Evolutionary conservation across 495 filamentous ascomycete species (phyloP).

Genomic region (Penicillium nucicola): DNA sequence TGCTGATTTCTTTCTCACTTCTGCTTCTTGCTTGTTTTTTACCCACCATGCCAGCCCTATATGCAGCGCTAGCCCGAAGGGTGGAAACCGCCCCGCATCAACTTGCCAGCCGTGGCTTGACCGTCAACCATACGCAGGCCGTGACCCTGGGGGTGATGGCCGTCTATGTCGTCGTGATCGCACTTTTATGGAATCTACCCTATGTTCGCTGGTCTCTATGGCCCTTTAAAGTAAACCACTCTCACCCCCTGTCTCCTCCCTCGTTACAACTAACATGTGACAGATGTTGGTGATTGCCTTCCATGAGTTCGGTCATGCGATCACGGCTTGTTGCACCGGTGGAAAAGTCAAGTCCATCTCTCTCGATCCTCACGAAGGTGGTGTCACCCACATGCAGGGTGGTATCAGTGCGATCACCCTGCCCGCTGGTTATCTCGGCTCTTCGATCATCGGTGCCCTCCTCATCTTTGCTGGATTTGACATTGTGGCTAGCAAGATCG

Average conservation of each 20-base stretch:
- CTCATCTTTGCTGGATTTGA: constrained; percentile 79
- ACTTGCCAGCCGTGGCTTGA: constrained; percentile 50
- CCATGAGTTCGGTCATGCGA: constrained; percentile 79
- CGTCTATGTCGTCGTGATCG: constrained; percentile 71
- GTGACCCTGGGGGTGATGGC: constrained; percentile 68
- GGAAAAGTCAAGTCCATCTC: constrained; percentile 71
- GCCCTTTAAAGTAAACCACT: constrained; percentile 70
- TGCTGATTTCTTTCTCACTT: not conserved
- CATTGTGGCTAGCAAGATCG: constrained; percentile 75
- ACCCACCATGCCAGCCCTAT: constrained; percentile 30
- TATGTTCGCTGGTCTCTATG: constrained; percentile 70
- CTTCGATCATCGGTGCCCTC: constrained; percentile 69
- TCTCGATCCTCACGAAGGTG: constrained; percentile 66
- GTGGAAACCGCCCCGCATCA: constrained; percentile 27
- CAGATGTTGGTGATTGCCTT: constrained; percentile 84
- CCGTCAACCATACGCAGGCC: constrained; percentile 67
- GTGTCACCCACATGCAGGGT: constrained; percentile 78
- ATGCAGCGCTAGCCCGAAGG: constrained; percentile 20
- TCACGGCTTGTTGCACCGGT: constrained; percentile 68
- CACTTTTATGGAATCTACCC: constrained; percentile 74
- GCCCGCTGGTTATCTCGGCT: constrained; percentile 74
- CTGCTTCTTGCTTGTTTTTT: not conserved
- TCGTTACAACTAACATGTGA: not conserved
- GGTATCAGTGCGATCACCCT: constrained; percentile 69
- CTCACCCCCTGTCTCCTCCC: not conserved